Evolutionary conservation across 2,329 filamentous ascomycete genomes (phyloP), one percentile per base, ranked within the genome.

Genomic region (Chrysosporium keratinophilum): DNA sequence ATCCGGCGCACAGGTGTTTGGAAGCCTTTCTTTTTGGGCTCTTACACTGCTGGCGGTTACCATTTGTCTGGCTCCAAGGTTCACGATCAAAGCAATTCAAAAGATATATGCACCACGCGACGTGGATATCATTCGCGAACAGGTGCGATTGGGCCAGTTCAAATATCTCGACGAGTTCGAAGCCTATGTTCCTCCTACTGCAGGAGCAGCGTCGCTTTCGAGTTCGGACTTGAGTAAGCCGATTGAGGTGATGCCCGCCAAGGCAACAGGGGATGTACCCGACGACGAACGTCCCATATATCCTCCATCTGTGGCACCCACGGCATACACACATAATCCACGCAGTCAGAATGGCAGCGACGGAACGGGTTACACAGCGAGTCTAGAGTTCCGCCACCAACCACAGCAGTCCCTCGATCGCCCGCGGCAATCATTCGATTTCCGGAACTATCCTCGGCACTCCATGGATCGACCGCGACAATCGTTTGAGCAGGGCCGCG

Each of bases 51-150:
- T 96, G 54, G 88, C 87, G 1, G 81, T 89, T 0, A 78, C 88
- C 59, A 80, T 95, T 54, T 91, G 87, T 69, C 74, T 98, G 49
- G 82, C 95, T 56, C 93, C 93, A 10, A 84, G 93, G 23, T 95
- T 97, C 68, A 79, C 81, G 46, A 78, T 87, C 73, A 98, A 98
- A 73, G 77, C 84, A 33, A 72, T 93, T 48, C 93, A 97, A 69
- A 98, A 98, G 72, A 86, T 95, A 52, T 97, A 89, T 72, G 87
- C 85, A 69, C 93, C 93, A 3, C 84, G 85, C 61, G 93, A 98
- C 64, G 84, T 96, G 55, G 93, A 98, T 67, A 95, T 98, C 59
- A 83, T 98, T 64, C 88, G 93, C 46, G 93, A 98, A 70, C 89
- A 97, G 73, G 82, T 94, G 57, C 81, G 81, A 28, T 77, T 83